Conservation (phyloP, 257 asterid genomes). For the Solanum rostratum region DNA sequence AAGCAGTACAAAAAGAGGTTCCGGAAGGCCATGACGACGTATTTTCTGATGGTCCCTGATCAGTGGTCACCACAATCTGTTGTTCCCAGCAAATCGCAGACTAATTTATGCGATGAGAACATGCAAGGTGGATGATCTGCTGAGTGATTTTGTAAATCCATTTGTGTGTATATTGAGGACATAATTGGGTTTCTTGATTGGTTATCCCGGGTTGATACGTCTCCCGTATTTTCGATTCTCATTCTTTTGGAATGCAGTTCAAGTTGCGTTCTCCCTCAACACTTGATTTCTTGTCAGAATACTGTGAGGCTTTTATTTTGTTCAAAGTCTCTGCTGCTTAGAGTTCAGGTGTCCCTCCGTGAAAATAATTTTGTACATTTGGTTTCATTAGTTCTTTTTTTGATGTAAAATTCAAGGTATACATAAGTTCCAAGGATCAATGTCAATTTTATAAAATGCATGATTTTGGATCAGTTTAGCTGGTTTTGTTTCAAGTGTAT, state of each 20-base stretch:
- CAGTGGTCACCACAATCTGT: slow-evolving; percentile 75
- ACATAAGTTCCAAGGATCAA: slow-evolving; percentile 16
- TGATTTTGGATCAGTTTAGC: not conserved
- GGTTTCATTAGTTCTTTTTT: not conserved
- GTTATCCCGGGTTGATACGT: slow-evolving; percentile 16
- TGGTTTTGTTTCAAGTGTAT: not conserved
- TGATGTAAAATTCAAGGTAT: slow-evolving; percentile 12
- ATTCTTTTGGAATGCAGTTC: slow-evolving; percentile 45
- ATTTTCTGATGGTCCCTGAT: slow-evolving; percentile 92
- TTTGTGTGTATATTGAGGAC: slow-evolving; percentile 17
- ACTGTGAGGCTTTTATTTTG: slow-evolving; percentile 4
- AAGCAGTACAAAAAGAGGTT: slow-evolving; percentile 91
- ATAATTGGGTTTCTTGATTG: slow-evolving; percentile 8
- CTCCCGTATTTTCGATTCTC: not conserved
- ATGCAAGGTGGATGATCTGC: slow-evolving; percentile 17
- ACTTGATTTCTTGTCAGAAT: slow-evolving; percentile 13
- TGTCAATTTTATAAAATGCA: slow-evolving; percentile 21
- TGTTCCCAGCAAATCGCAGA: slow-evolving; percentile 47
- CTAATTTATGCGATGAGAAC: slow-evolving; percentile 45
- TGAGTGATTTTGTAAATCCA: slow-evolving; percentile 1
- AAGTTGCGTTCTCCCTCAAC: slow-evolving; percentile 10
- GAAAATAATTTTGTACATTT: slow-evolving; percentile 11
- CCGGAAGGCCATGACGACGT: slow-evolving; percentile 89
- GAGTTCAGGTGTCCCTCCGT: slow-evolving; percentile 13
- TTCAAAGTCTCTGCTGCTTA: slow-evolving; percentile 11